Evolutionary conservation across 306 rosid species (phyloP).

Genomic region (Acmispon strigosus): DNA sequence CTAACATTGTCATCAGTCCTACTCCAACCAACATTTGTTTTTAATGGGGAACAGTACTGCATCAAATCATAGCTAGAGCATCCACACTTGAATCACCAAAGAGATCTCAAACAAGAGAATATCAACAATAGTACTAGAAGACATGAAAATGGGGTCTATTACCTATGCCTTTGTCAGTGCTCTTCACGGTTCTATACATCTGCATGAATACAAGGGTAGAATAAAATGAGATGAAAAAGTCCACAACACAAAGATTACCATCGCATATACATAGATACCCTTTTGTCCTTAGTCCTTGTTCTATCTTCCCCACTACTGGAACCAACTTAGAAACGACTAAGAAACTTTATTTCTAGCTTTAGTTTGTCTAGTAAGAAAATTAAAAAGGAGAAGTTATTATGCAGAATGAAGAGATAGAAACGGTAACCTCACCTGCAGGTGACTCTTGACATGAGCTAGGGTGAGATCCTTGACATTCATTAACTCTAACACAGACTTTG

Average conservation of each 20-base stretch:
- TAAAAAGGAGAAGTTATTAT: background rate
- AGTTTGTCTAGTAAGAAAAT: background rate
- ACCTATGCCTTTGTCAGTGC: constrained; percentile 78
- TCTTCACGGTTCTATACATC: constrained; percentile 99
- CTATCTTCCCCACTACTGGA: constrained; percentile 27
- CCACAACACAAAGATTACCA: constrained; percentile 31
- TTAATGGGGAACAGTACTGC: constrained; percentile 14
- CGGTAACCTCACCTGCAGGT: constrained; percentile 70
- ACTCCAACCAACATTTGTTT: constrained; percentile 15
- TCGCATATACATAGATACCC: constrained; percentile 25
- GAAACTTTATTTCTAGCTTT: background rate
- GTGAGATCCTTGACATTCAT: constrained; percentile 95
- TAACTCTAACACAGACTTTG: constrained; percentile 87
- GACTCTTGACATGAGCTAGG: constrained; percentile 98
- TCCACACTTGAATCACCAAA: constrained; percentile 32
- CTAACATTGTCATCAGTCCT: background rate
- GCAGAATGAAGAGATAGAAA: background rate
- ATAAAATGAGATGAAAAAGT: constrained; percentile 25
- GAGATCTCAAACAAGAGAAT: constrained; percentile 41
- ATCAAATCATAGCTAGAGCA: constrained; percentile 32
- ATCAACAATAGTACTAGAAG: constrained; percentile 18
- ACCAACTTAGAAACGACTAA: background rate
- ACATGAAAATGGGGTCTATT: constrained; percentile 28
- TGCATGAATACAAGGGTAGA: constrained; percentile 47
- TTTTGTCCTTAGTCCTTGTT: constrained; percentile 55